phyloP scores from a whole-genome alignment of 352 stramenopile genomes.

The Phytophthora hibernalis region DNA sequence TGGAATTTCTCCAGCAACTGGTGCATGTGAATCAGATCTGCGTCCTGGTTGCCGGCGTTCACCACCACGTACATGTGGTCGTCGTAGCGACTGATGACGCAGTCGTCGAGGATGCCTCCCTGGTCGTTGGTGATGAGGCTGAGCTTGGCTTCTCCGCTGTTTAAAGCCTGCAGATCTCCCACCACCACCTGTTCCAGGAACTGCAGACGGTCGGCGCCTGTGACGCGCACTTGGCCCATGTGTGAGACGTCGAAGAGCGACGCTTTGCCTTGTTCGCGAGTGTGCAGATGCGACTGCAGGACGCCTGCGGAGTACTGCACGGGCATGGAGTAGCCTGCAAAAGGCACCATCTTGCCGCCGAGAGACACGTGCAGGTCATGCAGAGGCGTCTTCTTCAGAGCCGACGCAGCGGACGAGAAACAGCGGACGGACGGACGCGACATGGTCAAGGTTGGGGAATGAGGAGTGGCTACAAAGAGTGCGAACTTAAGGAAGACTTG shows the following conservation, averaged over 20 bases:
- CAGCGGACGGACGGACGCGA: constrained; percentile 21
- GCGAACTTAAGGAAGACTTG: not conserved
- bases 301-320: constrained; percentile 97
- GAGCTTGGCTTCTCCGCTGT: constrained; percentile 90
- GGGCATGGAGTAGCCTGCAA: constrained; percentile 97
- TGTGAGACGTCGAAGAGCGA: constrained; percentile 99
- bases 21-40: constrained; percentile 95
- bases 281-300: constrained; percentile 94
- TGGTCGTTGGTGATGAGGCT: constrained; percentile 96
- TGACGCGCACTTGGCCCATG: constrained; percentile 97
- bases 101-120: constrained; percentile 99
- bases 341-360: constrained; percentile 93
- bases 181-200: constrained; percentile 98
- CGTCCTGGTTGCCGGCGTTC: constrained; percentile 98
- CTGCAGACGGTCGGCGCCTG: constrained; percentile 92
- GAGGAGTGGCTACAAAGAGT: not conserved
- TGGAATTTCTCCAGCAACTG: constrained; percentile 82
- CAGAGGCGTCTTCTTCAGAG: constrained; percentile 85
- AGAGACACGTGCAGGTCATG: constrained; percentile 79
- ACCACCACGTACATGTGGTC: constrained; percentile 97
- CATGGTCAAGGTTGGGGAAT: constrained; percentile 6
- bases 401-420: constrained; percentile 27
- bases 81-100: constrained; percentile 96
- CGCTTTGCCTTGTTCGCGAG: constrained; percentile 66
- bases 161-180: constrained; percentile 92